Evolutionary conservation across 257 asterid genomes (phyloP).

Genomic region (Ajuga chamaepitys): DNA sequence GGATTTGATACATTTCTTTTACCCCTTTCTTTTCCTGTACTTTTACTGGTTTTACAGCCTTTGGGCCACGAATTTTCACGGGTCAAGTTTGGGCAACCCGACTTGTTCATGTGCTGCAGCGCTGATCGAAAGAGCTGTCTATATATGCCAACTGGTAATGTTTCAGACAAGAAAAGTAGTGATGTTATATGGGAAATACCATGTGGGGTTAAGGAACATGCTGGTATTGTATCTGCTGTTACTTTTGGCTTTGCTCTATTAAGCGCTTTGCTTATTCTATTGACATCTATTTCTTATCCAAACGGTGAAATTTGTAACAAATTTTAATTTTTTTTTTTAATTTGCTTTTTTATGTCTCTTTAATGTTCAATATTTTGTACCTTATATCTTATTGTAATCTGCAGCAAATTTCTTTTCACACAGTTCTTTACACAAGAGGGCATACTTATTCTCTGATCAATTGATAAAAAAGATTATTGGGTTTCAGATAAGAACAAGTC

Average conservation of each 20-base stretch:
- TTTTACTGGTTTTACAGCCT: slow-evolving; percentile 33
- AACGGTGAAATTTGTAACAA: background rate
- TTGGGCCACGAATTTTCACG: slow-evolving; percentile 50
- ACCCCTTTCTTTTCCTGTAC: background rate
- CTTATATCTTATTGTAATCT: too few relatives aligned
- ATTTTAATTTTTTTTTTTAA: slow-evolving; percentile 25
- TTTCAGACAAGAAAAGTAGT: slow-evolving; percentile 8
- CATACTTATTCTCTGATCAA: too few relatives aligned
- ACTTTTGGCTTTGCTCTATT: slow-evolving; percentile 56
- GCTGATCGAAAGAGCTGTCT: slow-evolving; percentile 29
- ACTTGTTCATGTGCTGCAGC: slow-evolving; percentile 43
- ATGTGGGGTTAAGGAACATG: slow-evolving; percentile 60
- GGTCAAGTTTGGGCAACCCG: slow-evolving; percentile 52
- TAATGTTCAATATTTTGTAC: background rate
- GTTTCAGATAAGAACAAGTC: too few relatives aligned
- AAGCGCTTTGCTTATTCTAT: slow-evolving; percentile 46
- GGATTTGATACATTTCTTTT: background rate
- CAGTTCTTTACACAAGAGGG: too few relatives aligned
- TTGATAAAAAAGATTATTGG: too few relatives aligned
- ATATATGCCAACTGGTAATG: slow-evolving; percentile 16
- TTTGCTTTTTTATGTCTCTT: background rate
- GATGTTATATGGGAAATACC: slow-evolving; percentile 66
- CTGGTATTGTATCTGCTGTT: slow-evolving; percentile 41
- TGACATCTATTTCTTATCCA: slow-evolving; percentile 38
- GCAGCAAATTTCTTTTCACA: too few relatives aligned